These are phyloP conservation scores for Asterophora lycoperdoides DNA, from an alignment of 768 basidiomycete genomes.

Conservation along the genomic window DNA sequence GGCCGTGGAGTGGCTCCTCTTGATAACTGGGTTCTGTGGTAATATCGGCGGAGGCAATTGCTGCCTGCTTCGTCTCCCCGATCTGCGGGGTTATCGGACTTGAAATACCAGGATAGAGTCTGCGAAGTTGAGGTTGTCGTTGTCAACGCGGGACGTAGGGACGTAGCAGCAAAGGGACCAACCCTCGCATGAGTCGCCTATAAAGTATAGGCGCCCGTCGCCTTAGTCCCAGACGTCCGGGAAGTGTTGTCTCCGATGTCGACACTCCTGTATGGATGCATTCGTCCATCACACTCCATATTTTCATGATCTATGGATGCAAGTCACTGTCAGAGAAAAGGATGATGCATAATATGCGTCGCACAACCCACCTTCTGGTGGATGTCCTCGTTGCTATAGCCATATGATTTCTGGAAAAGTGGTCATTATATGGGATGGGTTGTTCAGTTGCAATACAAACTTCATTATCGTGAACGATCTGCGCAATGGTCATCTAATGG, in stretches of 20 bases:
- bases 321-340: neutral
- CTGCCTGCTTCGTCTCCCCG: constrained; percentile 21
- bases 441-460: constrained; percentile 21
- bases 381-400: constrained; percentile 71
- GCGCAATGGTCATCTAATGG: constrained; percentile 82
- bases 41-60: constrained; percentile 19
- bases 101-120: constrained; percentile 48
- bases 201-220: constrained; percentile 89
- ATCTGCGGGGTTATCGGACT: constrained; percentile 30
- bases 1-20: constrained; percentile 2
- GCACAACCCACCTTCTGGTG: constrained; percentile 53
- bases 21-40: constrained; percentile 12
- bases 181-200: constrained; percentile 87
- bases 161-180: constrained; percentile 6
- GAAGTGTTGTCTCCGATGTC: constrained; percentile 71
- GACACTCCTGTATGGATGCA: constrained; percentile 87
- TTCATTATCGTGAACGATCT: constrained; percentile 93
- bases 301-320: constrained; percentile 52
- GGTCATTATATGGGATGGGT: neutral
- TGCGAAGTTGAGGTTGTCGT: constrained; percentile 14
- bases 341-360: neutral
- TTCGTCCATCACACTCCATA: constrained; percentile 91
- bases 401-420: constrained; percentile 49
- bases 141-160: neutral
- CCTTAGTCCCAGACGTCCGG: constrained; percentile 76